Percentiles rank a stretch among this genome's conserved stretches.
These are phyloP conservation scores for Rubus idaeus DNA, from an alignment of 306 rosid species.

Conservation along the genomic window DNA sequence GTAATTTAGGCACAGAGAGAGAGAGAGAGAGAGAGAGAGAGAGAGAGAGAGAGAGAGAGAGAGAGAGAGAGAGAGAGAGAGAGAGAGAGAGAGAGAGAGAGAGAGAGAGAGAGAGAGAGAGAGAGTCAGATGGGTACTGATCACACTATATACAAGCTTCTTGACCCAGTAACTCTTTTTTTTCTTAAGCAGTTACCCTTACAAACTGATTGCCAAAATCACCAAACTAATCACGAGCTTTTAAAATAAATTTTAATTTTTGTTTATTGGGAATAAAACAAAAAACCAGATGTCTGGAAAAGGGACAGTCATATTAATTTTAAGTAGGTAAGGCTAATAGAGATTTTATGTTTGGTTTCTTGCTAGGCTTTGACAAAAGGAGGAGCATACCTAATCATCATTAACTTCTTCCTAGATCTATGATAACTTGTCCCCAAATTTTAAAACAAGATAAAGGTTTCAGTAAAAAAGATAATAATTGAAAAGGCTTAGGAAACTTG, in stretches of 20 bases:
- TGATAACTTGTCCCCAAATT: slow-evolving; percentile 22
- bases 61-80: not conserved
- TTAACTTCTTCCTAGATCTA: not conserved
- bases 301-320: not conserved
- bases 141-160: not conserved
- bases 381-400: slow-evolving; percentile 11
- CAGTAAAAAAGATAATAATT: not conserved
- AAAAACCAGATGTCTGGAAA: not conserved
- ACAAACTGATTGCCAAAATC: slow-evolving; percentile 16
- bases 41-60: slow-evolving; percentile 21
- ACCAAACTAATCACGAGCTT: slow-evolving; percentile 3
- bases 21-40: not conserved
- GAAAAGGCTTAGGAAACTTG: slow-evolving; percentile 1
- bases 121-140: not conserved
- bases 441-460: slow-evolving; percentile 8
- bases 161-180: slow-evolving; percentile 32
- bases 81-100: slow-evolving; percentile 38
- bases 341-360: not conserved
- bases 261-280: not conserved
- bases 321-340: not conserved
- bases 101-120: too few species aligned
- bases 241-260: not conserved
- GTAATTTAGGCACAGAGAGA: not conserved
- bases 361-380: not conserved
- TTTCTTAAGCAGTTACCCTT: not conserved